Percentiles rank a stretch among this genome's conserved stretches.
Conservation (phyloP, 371 early-diverging fungal species). For the Coemansia sp. region DNA sequence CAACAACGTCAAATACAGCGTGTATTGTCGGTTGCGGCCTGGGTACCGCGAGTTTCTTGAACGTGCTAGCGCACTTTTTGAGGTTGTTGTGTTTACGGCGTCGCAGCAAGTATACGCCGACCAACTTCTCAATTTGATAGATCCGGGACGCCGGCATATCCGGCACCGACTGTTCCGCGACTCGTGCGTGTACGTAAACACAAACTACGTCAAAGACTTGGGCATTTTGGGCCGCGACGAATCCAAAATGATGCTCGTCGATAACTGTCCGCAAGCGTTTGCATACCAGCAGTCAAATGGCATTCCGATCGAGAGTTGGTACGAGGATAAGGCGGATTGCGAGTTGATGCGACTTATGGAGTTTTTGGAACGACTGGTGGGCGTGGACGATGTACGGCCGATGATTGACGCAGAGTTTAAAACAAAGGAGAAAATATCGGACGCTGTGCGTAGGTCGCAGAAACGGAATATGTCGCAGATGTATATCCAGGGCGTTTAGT, state of each 20-base stretch:
- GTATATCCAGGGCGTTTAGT: conserved; percentile 5
- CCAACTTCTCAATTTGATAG: conserved; percentile 61
- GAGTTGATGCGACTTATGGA: conserved; percentile 59
- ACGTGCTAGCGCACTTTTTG: conserved; percentile 58
- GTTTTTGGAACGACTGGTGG: conserved; percentile 58
- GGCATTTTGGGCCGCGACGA: conserved; percentile 65
- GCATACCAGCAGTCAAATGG: conserved; percentile 68
- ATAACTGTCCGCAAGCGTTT: conserved; percentile 66
- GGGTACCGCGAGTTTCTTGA: conserved; percentile 56
- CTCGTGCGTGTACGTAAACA: conserved; percentile 61
- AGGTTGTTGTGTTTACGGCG: conserved; percentile 76
- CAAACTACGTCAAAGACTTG: conserved; percentile 73
- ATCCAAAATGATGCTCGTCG: conserved; percentile 61
- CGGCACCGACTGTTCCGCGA: conserved; percentile 66
- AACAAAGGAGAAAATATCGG: conserved; percentile 43
- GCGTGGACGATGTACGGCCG: conserved; percentile 65
- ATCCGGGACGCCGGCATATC: conserved; percentile 56
- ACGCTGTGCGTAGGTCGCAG: conserved; percentile 33
- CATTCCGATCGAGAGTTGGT: conserved; percentile 70
- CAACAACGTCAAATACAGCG: conserved; percentile 54
- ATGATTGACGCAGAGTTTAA: conserved; percentile 55
- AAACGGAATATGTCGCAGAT: conserved; percentile 15
- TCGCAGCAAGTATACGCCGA: conserved; percentile 71
- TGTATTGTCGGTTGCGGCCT: conserved; percentile 57
- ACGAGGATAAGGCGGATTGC: conserved; percentile 59